Base-by-base conservation (phyloP, 257 asterid species). In the Fraxinus quadrangulata region DNA sequence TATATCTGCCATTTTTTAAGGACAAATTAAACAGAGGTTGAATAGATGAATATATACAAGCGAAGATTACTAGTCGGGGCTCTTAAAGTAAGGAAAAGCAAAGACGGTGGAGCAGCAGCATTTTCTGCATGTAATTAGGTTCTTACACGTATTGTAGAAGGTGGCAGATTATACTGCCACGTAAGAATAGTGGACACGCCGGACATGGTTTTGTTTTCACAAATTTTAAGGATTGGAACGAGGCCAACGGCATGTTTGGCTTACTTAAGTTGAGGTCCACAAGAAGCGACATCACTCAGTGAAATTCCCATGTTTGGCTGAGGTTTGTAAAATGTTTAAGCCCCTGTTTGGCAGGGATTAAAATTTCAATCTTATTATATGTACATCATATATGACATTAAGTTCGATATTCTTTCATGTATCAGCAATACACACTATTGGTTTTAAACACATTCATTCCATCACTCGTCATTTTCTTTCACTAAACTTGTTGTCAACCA, bases 1-100 rank as follows among this genome's bases (percentile, higher is more conserved):
- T 70, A 93, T 30, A 77, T 93, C 96, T 40, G 98, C 94, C 96
- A 91, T 92, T 24, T n/a, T 40, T 4, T 0, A 8, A 73, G 7
- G 13, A 19, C 2, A 21, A 4, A 36, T 36, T 36, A 36, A 6
- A 59, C 49, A 33, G 30, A 23, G 3, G n/a, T 36, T 14, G 8
- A 10, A 21, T 8, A 7, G 49, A 54, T 28, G 28, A 37, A 12
- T 8, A 1, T 8, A 1, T 68, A 6, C n/a, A n/a, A 16, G 5
- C 1, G 16, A 51, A 28, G 42, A 39, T 2, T 17, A 6, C 11
- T 24, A 10, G 8, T 16, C 23, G 59, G 61, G 40, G 74, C 65
- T 19, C 17, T 69, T 78, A 70, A 36, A 76, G 76, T 70, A 6
- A 0, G 24, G 40, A 69, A 23, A 74, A 31, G 59, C 19, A 42